Conservation (phyloP, 2,329 filamentous ascomycete genomes). For the Colletotrichum abscissum region DNA sequence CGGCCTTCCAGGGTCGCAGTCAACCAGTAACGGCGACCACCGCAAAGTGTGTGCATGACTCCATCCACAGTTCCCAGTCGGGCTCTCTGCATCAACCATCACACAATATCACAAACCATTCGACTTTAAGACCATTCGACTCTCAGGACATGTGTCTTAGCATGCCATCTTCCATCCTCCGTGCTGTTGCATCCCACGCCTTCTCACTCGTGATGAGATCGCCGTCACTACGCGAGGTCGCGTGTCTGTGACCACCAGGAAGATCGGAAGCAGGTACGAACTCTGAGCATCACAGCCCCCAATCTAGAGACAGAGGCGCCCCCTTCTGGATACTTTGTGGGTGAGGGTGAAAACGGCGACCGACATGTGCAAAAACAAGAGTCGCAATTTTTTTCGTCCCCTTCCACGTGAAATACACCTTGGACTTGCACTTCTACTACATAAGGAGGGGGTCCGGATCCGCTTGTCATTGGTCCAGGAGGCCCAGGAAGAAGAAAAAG, state of each 20-base stretch:
- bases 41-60: constrained; percentile 31
- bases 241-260: constrained; percentile 29
- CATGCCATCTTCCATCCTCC: constrained; percentile 9
- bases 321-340: background rate
- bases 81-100: constrained; percentile 23
- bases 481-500: constrained; percentile 8
- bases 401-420: constrained; percentile 24
- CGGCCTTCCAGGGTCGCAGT: constrained; percentile 18
- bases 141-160: constrained; percentile 25
- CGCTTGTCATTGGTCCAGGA: constrained; percentile 9
- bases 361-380: constrained; percentile 20
- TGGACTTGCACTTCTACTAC: background rate
- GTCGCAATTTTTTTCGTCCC: background rate
- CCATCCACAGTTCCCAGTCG: constrained; percentile 18
- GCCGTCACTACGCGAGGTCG: constrained; percentile 24
- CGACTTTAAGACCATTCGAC: constrained; percentile 20
- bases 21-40: constrained; percentile 18
- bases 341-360: constrained; percentile 1
- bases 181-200: constrained; percentile 8
- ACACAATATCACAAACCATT: constrained; percentile 37
- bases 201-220: constrained; percentile 29
- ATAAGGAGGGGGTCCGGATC: constrained; percentile 1
- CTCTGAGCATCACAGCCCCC: constrained; percentile 24
- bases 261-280: constrained; percentile 34
- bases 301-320: background rate